Evolutionary conservation across 2,329 filamentous ascomycete genomes (phyloP).

Genomic region (Penicillium olsonii): DNA sequence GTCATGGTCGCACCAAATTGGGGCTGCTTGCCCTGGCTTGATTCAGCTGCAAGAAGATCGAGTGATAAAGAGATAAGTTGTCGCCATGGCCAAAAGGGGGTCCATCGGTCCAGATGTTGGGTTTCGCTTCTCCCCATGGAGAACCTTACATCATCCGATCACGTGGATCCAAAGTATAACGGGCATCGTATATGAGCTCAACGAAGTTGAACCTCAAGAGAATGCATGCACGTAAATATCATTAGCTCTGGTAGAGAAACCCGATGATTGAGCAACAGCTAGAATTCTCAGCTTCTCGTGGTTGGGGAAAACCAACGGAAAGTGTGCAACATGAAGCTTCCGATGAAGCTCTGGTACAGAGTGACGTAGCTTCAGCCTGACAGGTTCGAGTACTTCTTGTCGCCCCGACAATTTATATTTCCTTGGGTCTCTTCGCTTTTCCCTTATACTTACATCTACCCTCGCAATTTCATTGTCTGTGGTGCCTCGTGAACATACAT

Average conservation of each 20-base stretch:
- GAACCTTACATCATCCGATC: constrained; percentile 5
- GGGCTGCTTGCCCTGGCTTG: constrained; percentile 14
- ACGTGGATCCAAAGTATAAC: not conserved
- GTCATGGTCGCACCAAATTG: constrained; percentile 34
- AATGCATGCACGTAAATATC: not conserved
- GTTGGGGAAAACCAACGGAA: not conserved
- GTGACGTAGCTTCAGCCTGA: constrained; percentile 7
- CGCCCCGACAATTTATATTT: not conserved
- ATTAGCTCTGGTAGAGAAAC: too few relatives aligned
- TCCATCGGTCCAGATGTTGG: not conserved
- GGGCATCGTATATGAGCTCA: not conserved
- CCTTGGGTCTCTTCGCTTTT: not conserved
- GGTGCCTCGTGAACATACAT: constrained; percentile 2
- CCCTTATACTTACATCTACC: not conserved
- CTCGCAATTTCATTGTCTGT: not conserved
- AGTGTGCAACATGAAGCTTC: not conserved
- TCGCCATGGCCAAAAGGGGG: constrained; percentile 2
- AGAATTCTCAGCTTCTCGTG: too few relatives aligned
- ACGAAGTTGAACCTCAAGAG: not conserved
- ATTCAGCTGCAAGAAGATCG: constrained; percentile 1
- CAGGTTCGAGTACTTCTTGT: not conserved
- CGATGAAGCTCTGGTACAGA: not conserved
- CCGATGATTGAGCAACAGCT: too few relatives aligned
- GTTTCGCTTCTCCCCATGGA: constrained; percentile 1
- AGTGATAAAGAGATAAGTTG: not conserved